Evolutionary conservation across 805 yeast genomes (phyloP).

Genomic region (Candida silvatica): DNA sequence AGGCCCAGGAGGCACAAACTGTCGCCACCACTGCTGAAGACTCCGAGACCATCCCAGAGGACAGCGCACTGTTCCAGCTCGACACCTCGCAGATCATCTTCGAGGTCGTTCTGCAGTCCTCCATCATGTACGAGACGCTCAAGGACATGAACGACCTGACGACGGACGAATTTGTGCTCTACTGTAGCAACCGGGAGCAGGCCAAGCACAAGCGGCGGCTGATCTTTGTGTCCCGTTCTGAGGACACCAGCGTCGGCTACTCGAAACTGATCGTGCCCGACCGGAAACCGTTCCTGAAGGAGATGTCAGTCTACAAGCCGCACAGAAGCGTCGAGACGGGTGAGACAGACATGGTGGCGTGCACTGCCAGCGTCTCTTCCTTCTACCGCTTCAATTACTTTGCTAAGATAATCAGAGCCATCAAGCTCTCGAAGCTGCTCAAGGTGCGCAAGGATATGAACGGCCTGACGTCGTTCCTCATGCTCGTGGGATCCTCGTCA

Average conservation of each 20-base stretch:
- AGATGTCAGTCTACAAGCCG: conserved; percentile 33
- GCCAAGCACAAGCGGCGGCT: conserved; percentile 27
- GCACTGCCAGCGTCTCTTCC: conserved; percentile 28
- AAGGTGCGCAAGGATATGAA: conserved; percentile 45
- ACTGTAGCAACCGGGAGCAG: conserved; percentile 25
- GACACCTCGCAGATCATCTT: conserved; percentile 34
- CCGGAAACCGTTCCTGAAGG: conserved; percentile 53
- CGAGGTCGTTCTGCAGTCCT: conserved; percentile 47
- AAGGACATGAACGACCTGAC: conserved; percentile 49
- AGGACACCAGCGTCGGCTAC: conserved; percentile 60
- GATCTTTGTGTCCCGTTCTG: conserved; percentile 45
- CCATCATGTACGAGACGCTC: conserved; percentile 42
- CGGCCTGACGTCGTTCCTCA: conserved; percentile 29
- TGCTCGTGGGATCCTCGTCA: conserved; percentile 14
- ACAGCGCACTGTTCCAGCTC: conserved; percentile 19
- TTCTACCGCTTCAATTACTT: conserved; percentile 42
- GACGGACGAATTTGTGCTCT: conserved; percentile 41
- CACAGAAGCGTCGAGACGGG: conserved; percentile 4
- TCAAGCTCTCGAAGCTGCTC: conserved; percentile 41
- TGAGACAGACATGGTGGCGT: conserved; percentile 4
- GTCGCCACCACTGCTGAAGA: conserved; percentile 21
- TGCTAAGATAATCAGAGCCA: conserved; percentile 38
- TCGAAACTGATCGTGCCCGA: conserved; percentile 61
- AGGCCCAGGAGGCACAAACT: conserved; percentile 11
- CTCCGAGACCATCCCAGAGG: conserved; percentile 20